phyloP scores from a whole-genome alignment of 805 yeast genomes.

The Saturnispora besseyi region DNA sequence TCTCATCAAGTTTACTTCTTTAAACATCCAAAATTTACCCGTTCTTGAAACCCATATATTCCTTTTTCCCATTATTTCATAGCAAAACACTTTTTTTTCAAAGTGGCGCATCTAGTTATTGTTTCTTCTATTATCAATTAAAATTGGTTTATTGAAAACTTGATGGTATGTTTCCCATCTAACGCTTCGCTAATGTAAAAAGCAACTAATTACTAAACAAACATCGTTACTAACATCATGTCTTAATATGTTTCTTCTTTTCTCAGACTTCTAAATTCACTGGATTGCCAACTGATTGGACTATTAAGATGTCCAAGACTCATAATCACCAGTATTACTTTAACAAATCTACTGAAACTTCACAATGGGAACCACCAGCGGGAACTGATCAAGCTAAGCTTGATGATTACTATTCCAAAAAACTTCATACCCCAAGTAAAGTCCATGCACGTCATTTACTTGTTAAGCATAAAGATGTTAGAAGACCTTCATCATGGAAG shows the following conservation, averaged over 20 bases:
- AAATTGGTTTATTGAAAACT: not conserved
- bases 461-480: slow-evolving; percentile 71
- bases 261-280: slow-evolving; percentile 27
- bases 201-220: not conserved
- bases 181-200: not conserved
- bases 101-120: not conserved
- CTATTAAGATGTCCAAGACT: slow-evolving; percentile 65
- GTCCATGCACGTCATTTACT: slow-evolving; percentile 77
- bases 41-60: no score
- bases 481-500: slow-evolving; percentile 93
- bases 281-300: slow-evolving; percentile 87
- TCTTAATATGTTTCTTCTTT: not conserved
- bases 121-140: not conserved
- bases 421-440: slow-evolving; percentile 46
- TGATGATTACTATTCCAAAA: slow-evolving; percentile 42
- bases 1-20: no score
- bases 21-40: no score
- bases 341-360: slow-evolving; percentile 58
- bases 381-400: slow-evolving; percentile 63
- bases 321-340: slow-evolving; percentile 79
- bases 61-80: not conserved
- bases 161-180: not conserved
- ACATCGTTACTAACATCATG: not conserved
- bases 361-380: slow-evolving; percentile 87
- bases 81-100: not conserved